These are phyloP conservation scores for Plasmodium coatneyi DNA, from an alignment of 169 alveolate species.

Conservation along the genomic window DNA sequence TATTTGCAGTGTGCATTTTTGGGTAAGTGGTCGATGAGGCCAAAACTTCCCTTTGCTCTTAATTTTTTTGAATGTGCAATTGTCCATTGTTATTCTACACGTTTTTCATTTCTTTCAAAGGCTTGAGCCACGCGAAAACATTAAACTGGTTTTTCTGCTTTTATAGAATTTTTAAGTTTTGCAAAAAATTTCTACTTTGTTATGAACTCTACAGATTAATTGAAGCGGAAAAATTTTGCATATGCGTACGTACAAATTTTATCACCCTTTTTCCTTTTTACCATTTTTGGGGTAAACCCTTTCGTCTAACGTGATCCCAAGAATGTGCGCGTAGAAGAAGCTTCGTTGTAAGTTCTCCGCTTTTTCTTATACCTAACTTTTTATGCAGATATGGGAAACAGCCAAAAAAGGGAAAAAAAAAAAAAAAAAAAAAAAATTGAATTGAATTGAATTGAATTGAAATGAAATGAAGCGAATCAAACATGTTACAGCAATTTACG, in stretches of 20 bases:
- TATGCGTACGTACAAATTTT: background rate
- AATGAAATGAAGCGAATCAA: background rate
- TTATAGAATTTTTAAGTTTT: constrained; percentile 23
- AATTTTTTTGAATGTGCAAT: background rate
- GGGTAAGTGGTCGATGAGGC: background rate
- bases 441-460: background rate
- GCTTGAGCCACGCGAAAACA: background rate
- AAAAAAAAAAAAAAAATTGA: no score
- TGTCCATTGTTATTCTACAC: background rate
- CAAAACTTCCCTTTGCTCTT: background rate
- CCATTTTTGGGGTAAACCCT: background rate
- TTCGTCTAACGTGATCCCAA: background rate
- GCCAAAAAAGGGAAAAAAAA: background rate
- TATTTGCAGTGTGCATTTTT: background rate
- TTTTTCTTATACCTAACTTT: background rate
- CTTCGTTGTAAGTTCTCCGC: background rate
- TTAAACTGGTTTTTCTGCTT: constrained; percentile 3
- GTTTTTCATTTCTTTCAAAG: background rate
- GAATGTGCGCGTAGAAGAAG: background rate
- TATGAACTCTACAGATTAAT: background rate
- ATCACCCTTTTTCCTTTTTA: background rate
- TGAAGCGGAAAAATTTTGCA: background rate
- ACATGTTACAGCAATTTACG: background rate
- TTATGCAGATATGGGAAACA: background rate
- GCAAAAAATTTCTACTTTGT: constrained; percentile 7